Evolutionary conservation across 352 stramenopile genomes (phyloP), one percentile per base, ranked within the genome.

Genomic region (Aphanomyces astaci): DNA sequence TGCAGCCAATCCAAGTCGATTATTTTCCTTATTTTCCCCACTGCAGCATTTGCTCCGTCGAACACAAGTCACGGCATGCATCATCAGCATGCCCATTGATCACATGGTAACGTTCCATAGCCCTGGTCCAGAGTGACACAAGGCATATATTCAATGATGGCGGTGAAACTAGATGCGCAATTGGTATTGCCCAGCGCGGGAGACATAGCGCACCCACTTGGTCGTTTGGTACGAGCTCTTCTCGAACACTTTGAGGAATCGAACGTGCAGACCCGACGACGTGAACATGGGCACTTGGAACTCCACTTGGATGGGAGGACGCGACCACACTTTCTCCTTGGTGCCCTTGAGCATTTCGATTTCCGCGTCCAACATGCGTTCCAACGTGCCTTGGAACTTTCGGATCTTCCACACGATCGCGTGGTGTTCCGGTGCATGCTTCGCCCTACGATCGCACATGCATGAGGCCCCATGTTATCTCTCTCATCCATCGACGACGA

Each of bases 201-300:
- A 98, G 72, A 98, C 97, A 78, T 99, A 99, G 75, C 95, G 92
- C 33, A 99, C 97, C 96, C 96, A 99, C 83, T 98, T 97, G 76
- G 96, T 98, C 24, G 94, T 98, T 68, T 96, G 87, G 80, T 99
- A 99, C 40, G 94, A 97, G 72, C 89, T 97, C 82, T 99, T 99
- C 75, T 99, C 97, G 70, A 98, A 98, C 2, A 99, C 96, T 74
- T 98, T 97, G 70, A 99, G 88, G 81, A 98, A 99, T 36, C 95
- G 92, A 59, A 99, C 97, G 76, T 99, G 94, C 9, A 99, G 87
- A 10, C 97, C 97, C 32, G 94, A 98, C 7, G 94, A 87, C 25
- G 96, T 98, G 80, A 98, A 99, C 96, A 99, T 99, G 30, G 96
- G 96, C 67, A 99, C 89, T 66, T 98, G 92, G 71, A 99, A 99